phyloP scores from a whole-genome alignment of 345 rosid genomes.

The Gossypioides kirkii region DNA sequence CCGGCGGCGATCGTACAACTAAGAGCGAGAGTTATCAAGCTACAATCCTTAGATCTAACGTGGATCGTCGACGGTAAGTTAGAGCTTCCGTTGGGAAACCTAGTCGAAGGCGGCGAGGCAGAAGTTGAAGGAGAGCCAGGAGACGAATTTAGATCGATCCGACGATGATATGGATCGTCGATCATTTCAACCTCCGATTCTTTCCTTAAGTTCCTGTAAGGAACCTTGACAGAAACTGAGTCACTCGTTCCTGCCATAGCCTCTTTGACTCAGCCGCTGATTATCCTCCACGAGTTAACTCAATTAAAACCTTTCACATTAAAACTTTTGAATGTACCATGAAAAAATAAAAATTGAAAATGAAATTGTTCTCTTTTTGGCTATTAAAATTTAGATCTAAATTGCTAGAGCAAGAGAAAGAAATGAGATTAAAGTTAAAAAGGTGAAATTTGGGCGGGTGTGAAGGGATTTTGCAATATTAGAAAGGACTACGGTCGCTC shows the following conservation, averaged over 20 bases:
- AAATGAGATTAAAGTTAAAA: not conserved
- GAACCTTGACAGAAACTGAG: conserved; percentile 38
- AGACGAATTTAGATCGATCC: conserved; percentile 32
- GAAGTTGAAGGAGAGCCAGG: conserved; percentile 24
- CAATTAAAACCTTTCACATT: conserved; percentile 10
- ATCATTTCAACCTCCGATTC: conserved; percentile 74
- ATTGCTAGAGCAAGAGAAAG: conserved; percentile 6
- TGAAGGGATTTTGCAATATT: not conserved
- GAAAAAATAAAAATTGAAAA: not conserved
- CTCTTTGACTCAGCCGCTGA: conserved; percentile 5
- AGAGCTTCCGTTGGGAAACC: conserved; percentile 21
- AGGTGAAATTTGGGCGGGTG: conserved; percentile 20
- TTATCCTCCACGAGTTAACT: not conserved
- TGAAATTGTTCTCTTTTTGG: not conserved
- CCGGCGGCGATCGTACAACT: conserved; percentile 94
- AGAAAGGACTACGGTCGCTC: not conserved
- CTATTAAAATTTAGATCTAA: not conserved
- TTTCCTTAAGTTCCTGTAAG: conserved; percentile 71
- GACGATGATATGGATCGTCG: conserved; percentile 27
- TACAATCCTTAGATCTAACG: conserved; percentile 38
- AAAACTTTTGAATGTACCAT: not conserved
- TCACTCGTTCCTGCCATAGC: conserved; percentile 45
- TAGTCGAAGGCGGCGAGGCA: conserved; percentile 14
- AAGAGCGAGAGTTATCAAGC: conserved; percentile 55
- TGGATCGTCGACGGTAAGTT: conserved; percentile 12